A percentile compares a stretch with the other conserved stretches of the same genome.
phyloP scores from a whole-genome alignment of 352 stramenopile species.

The Elongisporangium undulatum region DNA sequence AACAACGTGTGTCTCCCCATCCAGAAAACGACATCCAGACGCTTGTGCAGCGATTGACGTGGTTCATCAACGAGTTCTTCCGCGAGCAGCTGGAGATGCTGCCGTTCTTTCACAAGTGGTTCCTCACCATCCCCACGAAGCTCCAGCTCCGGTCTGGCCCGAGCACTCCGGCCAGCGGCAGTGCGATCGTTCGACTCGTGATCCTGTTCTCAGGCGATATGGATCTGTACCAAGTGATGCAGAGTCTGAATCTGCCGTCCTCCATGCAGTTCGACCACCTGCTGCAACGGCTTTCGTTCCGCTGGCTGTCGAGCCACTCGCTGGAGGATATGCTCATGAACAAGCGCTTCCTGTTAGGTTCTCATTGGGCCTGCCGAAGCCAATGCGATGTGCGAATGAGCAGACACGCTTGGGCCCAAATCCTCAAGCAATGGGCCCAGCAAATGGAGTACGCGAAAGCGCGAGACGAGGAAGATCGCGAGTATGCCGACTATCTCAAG shows the following conservation, averaged over 20 bases:
- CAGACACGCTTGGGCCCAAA: constrained; percentile 44
- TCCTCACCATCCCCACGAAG: constrained; percentile 53
- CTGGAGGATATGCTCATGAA: constrained; percentile 56
- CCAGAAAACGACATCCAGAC: constrained; percentile 43
- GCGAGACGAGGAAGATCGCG: constrained; percentile 26
- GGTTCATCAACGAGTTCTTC: constrained; percentile 54
- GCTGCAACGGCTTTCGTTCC: constrained; percentile 38
- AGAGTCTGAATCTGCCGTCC: constrained; percentile 36
- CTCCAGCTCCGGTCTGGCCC: constrained; percentile 33
- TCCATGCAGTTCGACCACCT: constrained; percentile 64
- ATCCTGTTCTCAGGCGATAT: constrained; percentile 54
- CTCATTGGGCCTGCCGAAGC: constrained; percentile 44
- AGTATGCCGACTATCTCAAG: constrained; percentile 8
- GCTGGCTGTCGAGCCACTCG: constrained; percentile 41
- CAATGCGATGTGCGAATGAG: constrained; percentile 57
- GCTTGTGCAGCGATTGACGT: constrained; percentile 37
- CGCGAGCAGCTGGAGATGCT: constrained; percentile 50
- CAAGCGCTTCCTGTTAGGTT: constrained; percentile 46
- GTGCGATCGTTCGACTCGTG: constrained; percentile 51
- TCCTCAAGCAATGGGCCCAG: constrained; percentile 35
- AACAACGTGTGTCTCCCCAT: not conserved
- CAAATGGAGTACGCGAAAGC: constrained; percentile 30
- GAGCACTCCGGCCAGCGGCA: constrained; percentile 8
- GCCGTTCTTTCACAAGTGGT: constrained; percentile 61
- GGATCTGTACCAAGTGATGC: constrained; percentile 63